A percentile compares a stretch with the other conserved stretches of the same genome.
Evolutionary conservation across 2,329 filamentous ascomycete species (phyloP).

Genomic region (Seiridium cupressi): DNA sequence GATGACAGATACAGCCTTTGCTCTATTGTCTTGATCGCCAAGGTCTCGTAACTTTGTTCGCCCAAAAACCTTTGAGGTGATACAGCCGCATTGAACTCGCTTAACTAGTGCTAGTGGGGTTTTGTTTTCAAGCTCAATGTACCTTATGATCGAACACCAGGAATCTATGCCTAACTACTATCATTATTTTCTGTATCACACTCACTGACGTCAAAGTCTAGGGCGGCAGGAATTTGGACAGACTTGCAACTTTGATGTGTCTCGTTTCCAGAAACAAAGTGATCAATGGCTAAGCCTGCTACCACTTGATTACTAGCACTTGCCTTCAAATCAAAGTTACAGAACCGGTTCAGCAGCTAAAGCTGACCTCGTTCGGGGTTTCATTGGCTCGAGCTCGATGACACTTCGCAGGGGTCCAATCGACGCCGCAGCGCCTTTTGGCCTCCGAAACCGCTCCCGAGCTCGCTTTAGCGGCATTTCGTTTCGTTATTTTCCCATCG

Average conservation of each 20-base stretch:
- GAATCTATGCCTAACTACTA: no score
- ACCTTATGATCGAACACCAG: no score
- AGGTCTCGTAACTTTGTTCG: neutral
- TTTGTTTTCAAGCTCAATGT: no score
- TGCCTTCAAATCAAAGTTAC: no score
- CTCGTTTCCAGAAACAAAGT: no score
- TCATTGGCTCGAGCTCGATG: neutral
- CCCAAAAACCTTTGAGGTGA: neutral
- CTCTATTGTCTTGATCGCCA: neutral
- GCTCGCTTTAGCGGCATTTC: slow-evolving; percentile 5
- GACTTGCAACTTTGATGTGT: no score
- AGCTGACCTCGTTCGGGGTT: neutral
- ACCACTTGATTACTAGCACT: no score
- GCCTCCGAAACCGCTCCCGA: slow-evolving; percentile 1
- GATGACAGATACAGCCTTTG: slow-evolving; percentile 1
- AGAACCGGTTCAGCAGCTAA: neutral
- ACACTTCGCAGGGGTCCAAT: neutral
- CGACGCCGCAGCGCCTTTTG: neutral
- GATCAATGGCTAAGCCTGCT: no score
- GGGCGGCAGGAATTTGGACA: no score
- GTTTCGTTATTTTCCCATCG: slow-evolving; percentile 2
- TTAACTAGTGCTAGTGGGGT: neutral
- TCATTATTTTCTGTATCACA: no score
- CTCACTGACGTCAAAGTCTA: no score
- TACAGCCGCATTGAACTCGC: neutral